A percentile compares a stretch with the other conserved stretches of the same genome.
phyloP scores from a whole-genome alignment of 768 basidiomycete species.

The Termitomyces sp. region DNA sequence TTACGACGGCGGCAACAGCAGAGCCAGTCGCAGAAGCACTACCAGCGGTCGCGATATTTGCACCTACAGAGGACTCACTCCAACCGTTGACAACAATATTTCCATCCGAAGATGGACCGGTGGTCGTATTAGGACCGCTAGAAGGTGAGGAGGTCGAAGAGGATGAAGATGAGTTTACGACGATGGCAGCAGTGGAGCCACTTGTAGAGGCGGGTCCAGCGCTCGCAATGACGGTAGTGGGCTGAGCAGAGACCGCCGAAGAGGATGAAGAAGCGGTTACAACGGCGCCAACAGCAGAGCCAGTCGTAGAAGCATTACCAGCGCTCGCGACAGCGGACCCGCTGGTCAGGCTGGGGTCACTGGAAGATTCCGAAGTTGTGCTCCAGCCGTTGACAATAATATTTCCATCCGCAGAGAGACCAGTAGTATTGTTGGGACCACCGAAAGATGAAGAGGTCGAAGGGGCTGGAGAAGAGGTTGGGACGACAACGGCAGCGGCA shows the following conservation, averaged over 20 bases:
- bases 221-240: slow-evolving; percentile 32
- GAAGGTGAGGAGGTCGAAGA: slow-evolving; percentile 12
- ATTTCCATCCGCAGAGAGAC: slow-evolving; percentile 35
- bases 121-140: slow-evolving; percentile 35
- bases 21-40: no score
- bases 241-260: slow-evolving; percentile 16
- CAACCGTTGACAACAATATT: slow-evolving; percentile 45
- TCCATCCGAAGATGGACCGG: slow-evolving; percentile 39
- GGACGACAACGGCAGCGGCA: not conserved
- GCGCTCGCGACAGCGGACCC: no score
- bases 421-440: slow-evolving; percentile 38
- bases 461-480: not conserved
- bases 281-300: not conserved
- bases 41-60: no score
- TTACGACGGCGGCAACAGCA: no score
- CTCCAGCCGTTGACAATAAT: no score
- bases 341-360: no score
- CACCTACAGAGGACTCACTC: slow-evolving; percentile 9
- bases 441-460: slow-evolving; percentile 17
- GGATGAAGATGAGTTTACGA: not conserved
- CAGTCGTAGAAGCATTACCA: no score
- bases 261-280: not conserved
- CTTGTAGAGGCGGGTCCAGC: not conserved
- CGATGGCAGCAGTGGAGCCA: not conserved
- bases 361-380: no score